Evolutionary conservation across 1,284 basidiomycete species (phyloP).

Genomic region (Ceratobasidium theobromae): DNA sequence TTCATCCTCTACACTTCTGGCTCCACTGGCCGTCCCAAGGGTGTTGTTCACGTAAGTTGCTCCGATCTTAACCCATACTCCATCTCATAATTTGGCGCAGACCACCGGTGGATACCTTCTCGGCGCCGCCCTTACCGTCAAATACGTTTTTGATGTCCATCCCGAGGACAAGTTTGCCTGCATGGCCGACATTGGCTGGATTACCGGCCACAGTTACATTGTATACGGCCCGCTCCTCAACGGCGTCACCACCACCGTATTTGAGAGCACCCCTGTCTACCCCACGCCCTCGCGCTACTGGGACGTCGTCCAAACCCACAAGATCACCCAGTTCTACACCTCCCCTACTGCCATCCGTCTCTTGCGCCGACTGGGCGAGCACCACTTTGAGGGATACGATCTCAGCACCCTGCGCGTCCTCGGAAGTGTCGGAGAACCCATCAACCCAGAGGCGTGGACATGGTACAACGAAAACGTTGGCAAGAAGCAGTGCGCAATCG

Average conservation of each 20-base stretch:
- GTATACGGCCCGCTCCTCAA: slow-evolving; percentile 84
- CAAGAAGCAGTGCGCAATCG: slow-evolving; percentile 85
- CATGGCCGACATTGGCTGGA: slow-evolving; percentile 99
- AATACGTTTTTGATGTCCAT: slow-evolving; percentile 97
- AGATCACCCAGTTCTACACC: slow-evolving; percentile 93
- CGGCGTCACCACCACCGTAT: slow-evolving; percentile 52
- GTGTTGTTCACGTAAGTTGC: slow-evolving; percentile 77
- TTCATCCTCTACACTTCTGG: slow-evolving; percentile 98
- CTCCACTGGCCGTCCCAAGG: slow-evolving; percentile 96
- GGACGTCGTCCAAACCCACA: slow-evolving; percentile 92
- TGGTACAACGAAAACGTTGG: slow-evolving; percentile 98
- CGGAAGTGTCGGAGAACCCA: slow-evolving; percentile 95
- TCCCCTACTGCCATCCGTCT: slow-evolving; percentile 93
- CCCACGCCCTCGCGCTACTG: slow-evolving; percentile 96
- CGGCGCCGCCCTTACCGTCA: slow-evolving; percentile 87
- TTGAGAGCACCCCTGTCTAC: slow-evolving; percentile 97
- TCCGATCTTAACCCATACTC: neutral
- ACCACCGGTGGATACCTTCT: slow-evolving; percentile 65
- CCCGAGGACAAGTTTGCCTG: slow-evolving; percentile 90
- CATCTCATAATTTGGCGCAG: slow-evolving; percentile 28
- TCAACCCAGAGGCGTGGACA: slow-evolving; percentile 99
- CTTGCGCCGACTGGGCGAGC: slow-evolving; percentile 82
- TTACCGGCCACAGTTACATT: slow-evolving; percentile 98
- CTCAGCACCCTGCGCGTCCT: slow-evolving; percentile 83
- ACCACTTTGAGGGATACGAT: slow-evolving; percentile 85